Conservation (phyloP, 2,329 filamentous ascomycete species). For the Fonsecaea erecta region DNA sequence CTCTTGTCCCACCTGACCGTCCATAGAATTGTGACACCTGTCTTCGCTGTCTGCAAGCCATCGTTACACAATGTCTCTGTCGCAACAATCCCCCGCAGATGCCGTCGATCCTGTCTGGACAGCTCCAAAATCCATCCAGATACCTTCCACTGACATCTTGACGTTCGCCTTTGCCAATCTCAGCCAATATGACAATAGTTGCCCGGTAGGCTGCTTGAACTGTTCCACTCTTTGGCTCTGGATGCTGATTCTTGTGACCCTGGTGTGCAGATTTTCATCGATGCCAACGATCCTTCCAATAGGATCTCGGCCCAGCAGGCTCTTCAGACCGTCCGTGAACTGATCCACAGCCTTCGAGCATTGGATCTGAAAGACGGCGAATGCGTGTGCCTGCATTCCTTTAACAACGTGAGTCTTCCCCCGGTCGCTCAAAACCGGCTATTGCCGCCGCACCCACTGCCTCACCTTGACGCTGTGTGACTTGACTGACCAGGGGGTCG, state of each 20-base stretch:
- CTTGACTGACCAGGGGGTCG: slow-evolving; percentile 19
- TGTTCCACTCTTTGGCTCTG: not conserved
- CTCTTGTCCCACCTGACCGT: slow-evolving; percentile 25
- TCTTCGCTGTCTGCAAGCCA: slow-evolving; percentile 27
- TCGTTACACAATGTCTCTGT: slow-evolving; percentile 32
- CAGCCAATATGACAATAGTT: slow-evolving; percentile 43
- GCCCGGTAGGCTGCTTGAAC: slow-evolving; percentile 38
- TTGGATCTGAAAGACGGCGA: slow-evolving; percentile 48
- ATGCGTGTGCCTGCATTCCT: slow-evolving; percentile 50
- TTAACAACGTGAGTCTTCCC: slow-evolving; percentile 47
- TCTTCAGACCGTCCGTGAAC: slow-evolving; percentile 43
- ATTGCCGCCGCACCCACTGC: slow-evolving; percentile 24
- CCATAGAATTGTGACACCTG: slow-evolving; percentile 23
- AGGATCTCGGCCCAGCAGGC: slow-evolving; percentile 46
- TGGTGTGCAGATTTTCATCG: slow-evolving; percentile 46
- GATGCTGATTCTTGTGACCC: slow-evolving; percentile 6
- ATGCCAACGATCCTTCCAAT: slow-evolving; percentile 47
- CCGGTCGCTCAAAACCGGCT: slow-evolving; percentile 36
- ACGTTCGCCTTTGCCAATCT: slow-evolving; percentile 49
- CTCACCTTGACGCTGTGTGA: slow-evolving; percentile 28
- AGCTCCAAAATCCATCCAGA: slow-evolving; percentile 14
- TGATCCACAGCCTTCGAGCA: slow-evolving; percentile 49
- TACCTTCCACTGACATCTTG: slow-evolving; percentile 43
- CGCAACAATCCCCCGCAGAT: slow-evolving; percentile 6
- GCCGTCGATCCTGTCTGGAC: slow-evolving; percentile 22